These are phyloP conservation scores for Avena insularis DNA, from an alignment of 176 grass and related monocot genomes.

Conservation along the genomic window DNA sequence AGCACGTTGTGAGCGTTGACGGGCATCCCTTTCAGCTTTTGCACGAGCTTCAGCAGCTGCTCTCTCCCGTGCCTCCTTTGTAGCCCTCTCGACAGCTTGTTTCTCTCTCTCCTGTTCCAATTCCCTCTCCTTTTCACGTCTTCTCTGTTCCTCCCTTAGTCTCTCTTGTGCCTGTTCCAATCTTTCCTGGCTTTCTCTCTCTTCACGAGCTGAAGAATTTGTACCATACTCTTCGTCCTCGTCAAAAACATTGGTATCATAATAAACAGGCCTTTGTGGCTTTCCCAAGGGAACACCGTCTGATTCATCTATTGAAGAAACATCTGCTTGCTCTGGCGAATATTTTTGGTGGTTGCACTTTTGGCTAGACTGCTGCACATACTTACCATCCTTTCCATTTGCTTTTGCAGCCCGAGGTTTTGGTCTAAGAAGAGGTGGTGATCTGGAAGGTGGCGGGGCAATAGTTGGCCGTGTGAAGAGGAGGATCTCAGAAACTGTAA, in stretches of 20 bases:
- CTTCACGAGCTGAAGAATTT: conserved; percentile 54
- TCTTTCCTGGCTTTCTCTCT: conserved; percentile 54
- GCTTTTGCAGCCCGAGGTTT: conserved; percentile 38
- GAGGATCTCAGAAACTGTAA: conserved; percentile 96
- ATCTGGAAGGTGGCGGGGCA: conserved; percentile 85
- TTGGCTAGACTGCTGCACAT: conserved; percentile 45
- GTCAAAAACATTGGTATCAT: conserved; percentile 54
- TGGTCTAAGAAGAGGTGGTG: conserved; percentile 70
- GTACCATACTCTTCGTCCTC: conserved; percentile 67
- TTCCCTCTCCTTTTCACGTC: conserved; percentile 64
- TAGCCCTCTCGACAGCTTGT: conserved; percentile 68
- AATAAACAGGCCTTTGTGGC: conserved; percentile 55
- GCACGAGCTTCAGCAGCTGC: conserved; percentile 69
- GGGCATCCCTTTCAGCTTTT: conserved; percentile 72
- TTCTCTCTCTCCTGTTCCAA: conserved; percentile 60
- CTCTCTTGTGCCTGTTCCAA: conserved; percentile 54
- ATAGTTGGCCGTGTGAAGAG: conserved; percentile 84
- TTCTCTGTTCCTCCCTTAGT: conserved; percentile 51
- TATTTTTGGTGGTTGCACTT: conserved; percentile 63
- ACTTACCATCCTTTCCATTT: conserved; percentile 49
- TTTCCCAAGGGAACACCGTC: conserved; percentile 68
- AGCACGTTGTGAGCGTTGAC: conserved; percentile 61
- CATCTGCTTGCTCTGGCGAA: conserved; percentile 51
- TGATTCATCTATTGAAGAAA: conserved; percentile 71
- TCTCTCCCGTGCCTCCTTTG: conserved; percentile 72